Conservation (phyloP, 805 yeast genomes). For the Yamadazyma sp. region DNA sequence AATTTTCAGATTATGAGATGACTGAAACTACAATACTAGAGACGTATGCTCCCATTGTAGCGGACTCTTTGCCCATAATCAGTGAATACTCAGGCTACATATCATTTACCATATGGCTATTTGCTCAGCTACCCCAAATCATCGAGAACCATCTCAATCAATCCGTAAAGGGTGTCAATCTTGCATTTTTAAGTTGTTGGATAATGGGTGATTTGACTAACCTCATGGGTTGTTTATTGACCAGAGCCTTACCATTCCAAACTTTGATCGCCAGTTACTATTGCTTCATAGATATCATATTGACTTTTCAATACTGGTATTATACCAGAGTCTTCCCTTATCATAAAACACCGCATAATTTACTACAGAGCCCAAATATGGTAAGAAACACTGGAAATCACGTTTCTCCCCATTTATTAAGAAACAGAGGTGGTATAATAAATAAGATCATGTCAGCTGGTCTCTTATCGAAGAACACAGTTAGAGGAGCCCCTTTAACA, state of each 20-base stretch:
- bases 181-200: constrained; percentile 31
- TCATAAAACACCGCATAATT: constrained; percentile 38
- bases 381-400: constrained; percentile 16
- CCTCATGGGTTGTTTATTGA: constrained; percentile 68
- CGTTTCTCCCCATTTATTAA: neutral
- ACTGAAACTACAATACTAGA: neutral
- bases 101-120: constrained; percentile 59
- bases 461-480: constrained; percentile 4
- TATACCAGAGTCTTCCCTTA: constrained; percentile 48
- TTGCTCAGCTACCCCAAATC: constrained; percentile 73
- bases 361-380: constrained; percentile 37
- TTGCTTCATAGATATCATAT: constrained; percentile 63
- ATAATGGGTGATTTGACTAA: constrained; percentile 44
- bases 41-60: neutral
- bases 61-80: no score
- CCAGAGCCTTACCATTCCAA: constrained; percentile 81
- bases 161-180: constrained; percentile 34
- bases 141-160: constrained; percentile 48
- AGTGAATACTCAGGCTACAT: constrained; percentile 11
- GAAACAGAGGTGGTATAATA: constrained; percentile 6
- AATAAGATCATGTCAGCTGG: constrained; percentile 7
- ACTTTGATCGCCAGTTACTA: constrained; percentile 69
- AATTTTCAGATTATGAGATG: neutral
- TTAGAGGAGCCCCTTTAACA: constrained; percentile 9
- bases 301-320: constrained; percentile 69